Conservation (phyloP, 2,329 filamentous ascomycete genomes). For the Ophiocordyceps australis region DNA sequence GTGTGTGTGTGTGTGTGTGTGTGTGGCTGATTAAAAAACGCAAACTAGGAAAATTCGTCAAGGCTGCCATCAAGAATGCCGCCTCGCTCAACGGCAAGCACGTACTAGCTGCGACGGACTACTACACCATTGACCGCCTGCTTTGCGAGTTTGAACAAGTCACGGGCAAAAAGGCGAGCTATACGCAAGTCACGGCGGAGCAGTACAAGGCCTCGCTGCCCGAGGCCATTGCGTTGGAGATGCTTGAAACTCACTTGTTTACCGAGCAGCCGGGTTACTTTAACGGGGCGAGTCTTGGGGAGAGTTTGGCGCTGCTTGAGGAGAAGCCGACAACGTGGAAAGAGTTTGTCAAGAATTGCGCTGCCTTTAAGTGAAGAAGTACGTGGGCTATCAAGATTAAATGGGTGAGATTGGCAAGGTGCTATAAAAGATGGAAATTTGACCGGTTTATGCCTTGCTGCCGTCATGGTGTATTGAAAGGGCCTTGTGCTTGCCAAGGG, state of each 20-base stretch:
- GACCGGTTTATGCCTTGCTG: no score
- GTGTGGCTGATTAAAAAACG: no score
- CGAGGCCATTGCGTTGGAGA: slow-evolving; percentile 11
- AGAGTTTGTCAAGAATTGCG: slow-evolving; percentile 14
- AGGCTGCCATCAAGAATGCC: slow-evolving; percentile 13
- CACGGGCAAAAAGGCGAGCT: slow-evolving; percentile 13
- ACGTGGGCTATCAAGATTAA: no score
- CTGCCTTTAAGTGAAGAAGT: no score
- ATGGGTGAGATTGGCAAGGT: no score
- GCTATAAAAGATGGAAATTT: no score
- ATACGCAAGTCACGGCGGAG: slow-evolving; percentile 12
- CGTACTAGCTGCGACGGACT: slow-evolving; percentile 17
- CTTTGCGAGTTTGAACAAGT: slow-evolving; percentile 15
- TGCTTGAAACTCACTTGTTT: slow-evolving; percentile 23
- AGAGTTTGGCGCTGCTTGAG: slow-evolving; percentile 13
- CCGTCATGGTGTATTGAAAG: no score
- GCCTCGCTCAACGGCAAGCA: slow-evolving; percentile 10
- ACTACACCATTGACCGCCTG: slow-evolving; percentile 13
- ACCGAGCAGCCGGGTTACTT: slow-evolving; percentile 23
- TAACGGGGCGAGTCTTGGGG: slow-evolving; percentile 12
- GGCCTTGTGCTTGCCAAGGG: no score
- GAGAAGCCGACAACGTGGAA: slow-evolving; percentile 19
- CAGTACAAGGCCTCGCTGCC: slow-evolving; percentile 16
- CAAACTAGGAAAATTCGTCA: slow-evolving; percentile 13
- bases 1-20: no score